Base-by-base conservation (phyloP, 371 early-diverging fungal species). In the Nosema muscidifuracis region DNA sequence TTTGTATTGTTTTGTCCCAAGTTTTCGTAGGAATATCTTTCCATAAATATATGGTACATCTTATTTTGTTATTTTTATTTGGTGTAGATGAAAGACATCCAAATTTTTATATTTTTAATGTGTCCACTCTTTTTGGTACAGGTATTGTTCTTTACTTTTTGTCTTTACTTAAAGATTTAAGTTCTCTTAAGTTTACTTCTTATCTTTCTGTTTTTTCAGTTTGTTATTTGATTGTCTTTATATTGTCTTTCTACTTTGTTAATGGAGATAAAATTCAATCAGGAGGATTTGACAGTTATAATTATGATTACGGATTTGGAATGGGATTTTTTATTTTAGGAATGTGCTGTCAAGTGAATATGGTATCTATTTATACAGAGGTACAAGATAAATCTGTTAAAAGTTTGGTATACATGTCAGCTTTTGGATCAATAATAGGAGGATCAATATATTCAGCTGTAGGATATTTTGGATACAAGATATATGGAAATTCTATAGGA, bases 301-400 rank as follows among this genome's bases (percentile, higher is more conserved):
- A 44, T 28, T 13, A 24, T 24, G n/a, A 68, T 0, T 68, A 42
- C 42, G 31, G 47, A 28, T 34, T 30, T 9, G 69, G 69, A 12
- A 16, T 74, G 44, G 53, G 57, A 15, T 34, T 18, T 26, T 66
- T 73, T 15, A 70, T 80, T 24, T 70, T 75, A 47, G 80, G 77
- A 34, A 42, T 80, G 68, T 79, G 72, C 13, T 80, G 80, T 69
- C 80, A 80, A 36, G 72, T 74, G 18, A 80, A 80, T 67, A 80
- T 80, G 77, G 75, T 80, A 4, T 42, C 18, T 6, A 73, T 77
- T 22, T 77, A 74, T 50, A 64, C 60, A 44, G 64, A 77, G 36
- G 22, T 80, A 43, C 42, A 66, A 30, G 60, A 64, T 31, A n/a
- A 56, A 20, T 67, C 73, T 33, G 43, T 67, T 22, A 63, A 38